phyloP scores from a whole-genome alignment of 139 green algal genomes.

The Chlorella sorokiniana region DNA sequence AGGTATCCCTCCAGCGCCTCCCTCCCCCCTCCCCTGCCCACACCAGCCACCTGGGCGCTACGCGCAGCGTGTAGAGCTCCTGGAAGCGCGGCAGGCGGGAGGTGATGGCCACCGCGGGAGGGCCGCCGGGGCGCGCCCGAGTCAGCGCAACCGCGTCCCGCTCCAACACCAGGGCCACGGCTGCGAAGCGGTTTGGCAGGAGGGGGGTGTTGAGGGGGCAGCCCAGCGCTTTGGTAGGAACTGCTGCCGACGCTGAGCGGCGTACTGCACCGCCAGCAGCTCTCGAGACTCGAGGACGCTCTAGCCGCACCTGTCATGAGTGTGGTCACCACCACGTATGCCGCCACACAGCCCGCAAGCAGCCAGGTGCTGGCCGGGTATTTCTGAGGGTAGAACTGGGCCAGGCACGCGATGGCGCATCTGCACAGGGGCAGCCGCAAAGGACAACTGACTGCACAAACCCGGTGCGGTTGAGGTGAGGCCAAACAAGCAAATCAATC shows the following conservation, averaged over 20 bases:
- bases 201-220: background rate
- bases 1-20: background rate
- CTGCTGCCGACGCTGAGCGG: background rate
- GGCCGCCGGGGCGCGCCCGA: background rate
- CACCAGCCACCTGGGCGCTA: constrained; percentile 29
- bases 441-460: too few relatives aligned
- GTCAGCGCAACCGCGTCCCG: constrained; percentile 69
- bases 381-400: constrained; percentile 81
- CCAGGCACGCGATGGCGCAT: constrained; percentile 62
- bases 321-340: constrained; percentile 64
- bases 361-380: constrained; percentile 63
- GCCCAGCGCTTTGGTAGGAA: background rate
- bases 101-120: constrained; percentile 33
- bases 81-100: constrained; percentile 45
- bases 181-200: background rate
- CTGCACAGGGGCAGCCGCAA: constrained; percentile 42
- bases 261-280: background rate
- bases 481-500: too few relatives aligned
- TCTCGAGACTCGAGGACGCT: too few relatives aligned
- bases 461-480: too few relatives aligned
- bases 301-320: constrained; percentile 51
- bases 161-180: constrained; percentile 57
- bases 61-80: constrained; percentile 51
- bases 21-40: constrained; percentile 26
- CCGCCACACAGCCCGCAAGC: constrained; percentile 64